Evolutionary conservation across 2,329 filamentous ascomycete species (phyloP), one percentile per base, ranked within the genome.

Genomic region (Cyphellophora attinorum): DNA sequence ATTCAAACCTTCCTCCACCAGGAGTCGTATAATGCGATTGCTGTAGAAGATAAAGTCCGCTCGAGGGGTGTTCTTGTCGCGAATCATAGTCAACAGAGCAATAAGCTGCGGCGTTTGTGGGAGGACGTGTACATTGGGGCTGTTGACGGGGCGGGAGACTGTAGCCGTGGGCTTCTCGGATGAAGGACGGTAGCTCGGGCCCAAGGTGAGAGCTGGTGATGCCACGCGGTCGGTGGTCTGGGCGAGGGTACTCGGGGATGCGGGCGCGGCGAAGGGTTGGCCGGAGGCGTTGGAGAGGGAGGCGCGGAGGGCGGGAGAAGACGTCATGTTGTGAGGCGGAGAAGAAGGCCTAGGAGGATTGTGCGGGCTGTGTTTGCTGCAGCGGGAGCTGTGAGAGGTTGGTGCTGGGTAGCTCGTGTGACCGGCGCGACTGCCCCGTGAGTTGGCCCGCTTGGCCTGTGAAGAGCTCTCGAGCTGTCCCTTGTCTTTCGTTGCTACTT

Each of bases 41-140:
- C 88, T 94, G 67, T 96, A 94, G 65, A 98, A 98, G 56, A 98
- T 95, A 59, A 98, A 98, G 61, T 98, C 91, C 43, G 86, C 91
- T 39, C 91, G 82, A 37, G 81, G 76, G 5, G 91, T 98, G 48
- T 81, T 74, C 59, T 83, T 84, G 60, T 94, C 86, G 50, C 91
- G 81, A 56, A 98, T 96, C 74, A 95, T 95, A 44, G 91, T 95
- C 62, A 98, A 74, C 47, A 98, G 74, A 46, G 91, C 88, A 64
- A 98, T 98, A 47, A 98, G 74, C 68, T 98, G 91, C 31, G 91
- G 88, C 8, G 91, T 95, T 64, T 96, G 91, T 18, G 83, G 75
- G 29, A 98, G 70, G 46, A 93, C 81, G 56, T 86, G 81, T 46
- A 98, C 85, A 67, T 93, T 95, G 43, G 86, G 79, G 52, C 85